Evolutionary conservation across 1,139 yeast species (phyloP), one percentile per base, ranked within the genome.

Genomic region (Hyphopichia khmerensis): DNA sequence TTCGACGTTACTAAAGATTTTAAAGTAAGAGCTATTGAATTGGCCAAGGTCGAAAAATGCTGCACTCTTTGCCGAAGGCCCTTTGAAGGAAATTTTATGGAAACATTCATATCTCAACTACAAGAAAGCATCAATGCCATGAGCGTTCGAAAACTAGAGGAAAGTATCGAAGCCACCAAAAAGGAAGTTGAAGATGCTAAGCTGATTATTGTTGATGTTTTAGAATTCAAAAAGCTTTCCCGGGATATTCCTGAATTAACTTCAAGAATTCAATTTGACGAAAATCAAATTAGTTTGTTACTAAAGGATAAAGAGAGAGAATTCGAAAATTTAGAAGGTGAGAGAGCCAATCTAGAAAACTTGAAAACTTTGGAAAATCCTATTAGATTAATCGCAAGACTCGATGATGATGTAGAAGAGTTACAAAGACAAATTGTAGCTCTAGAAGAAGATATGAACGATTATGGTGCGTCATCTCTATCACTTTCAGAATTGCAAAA

Each of bases 1-100:
- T 77, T 77, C 27, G 82, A 81, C 42, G 84, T 87, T 1, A 82
- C 90, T 1, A 69, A 78, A 35, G 79, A 77, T 40, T 86, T 83
- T 57, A 84, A 86, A 50, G 60, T 73, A 26, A 80, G 69, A 36
- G 95, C 95, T 0, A 60, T 85, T 15, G 77, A 79, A 36, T 64
- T 80, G 40, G 90, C 93, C 0, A 67, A 79, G 36, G 59, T 58
- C 6, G 73, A 73, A 14, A 72, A 80, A 32, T 70, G 75, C 42
- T 87, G 96, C 57, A 67, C 82, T 35, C 63, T 87, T 40, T 87
- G 96, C 57, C 76, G 79, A 33, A 65, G 95, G 40, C 64, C 71
- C 18, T 86, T 87, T 61, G 77, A 75, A 32, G 67, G 67, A 2
- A 47, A 57, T 4, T 72, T 69, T 8, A 55, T 70, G 23, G 43